phyloP scores from a whole-genome alignment of 2,329 filamentous ascomycete genomes.

The Epichloe sylvatica region DNA sequence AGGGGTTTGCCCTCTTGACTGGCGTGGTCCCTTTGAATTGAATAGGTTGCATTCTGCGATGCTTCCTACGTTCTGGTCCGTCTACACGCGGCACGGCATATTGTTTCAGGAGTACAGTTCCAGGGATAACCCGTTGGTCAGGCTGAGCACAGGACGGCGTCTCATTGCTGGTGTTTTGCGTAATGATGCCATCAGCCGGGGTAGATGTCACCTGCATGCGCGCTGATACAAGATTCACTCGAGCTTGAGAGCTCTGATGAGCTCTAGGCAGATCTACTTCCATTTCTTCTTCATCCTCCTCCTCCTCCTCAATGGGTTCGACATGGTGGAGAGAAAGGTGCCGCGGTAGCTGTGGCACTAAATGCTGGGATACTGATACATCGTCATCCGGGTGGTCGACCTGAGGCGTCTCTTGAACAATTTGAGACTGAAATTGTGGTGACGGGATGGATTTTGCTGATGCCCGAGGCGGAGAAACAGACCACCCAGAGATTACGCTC shows the following conservation, averaged over 20 bases:
- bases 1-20: not conserved
- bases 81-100: not conserved
- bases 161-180: slow-evolving; percentile 9
- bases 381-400: not conserved
- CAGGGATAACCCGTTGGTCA: slow-evolving; percentile 11
- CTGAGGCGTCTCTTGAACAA: slow-evolving; percentile 14
- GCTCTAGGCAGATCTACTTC: slow-evolving; percentile 20
- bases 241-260: slow-evolving; percentile 7
- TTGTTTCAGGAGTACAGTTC: slow-evolving; percentile 6
- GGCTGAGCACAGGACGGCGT: slow-evolving; percentile 22
- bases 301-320: not conserved
- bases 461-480: slow-evolving; percentile 8
- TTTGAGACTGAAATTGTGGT: slow-evolving; percentile 8
- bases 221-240: slow-evolving; percentile 15
- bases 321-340: not conserved
- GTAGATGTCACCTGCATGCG: slow-evolving; percentile 8
- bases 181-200: not conserved
- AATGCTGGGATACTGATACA: not conserved
- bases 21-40: slow-evolving; percentile 8
- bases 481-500: slow-evolving; percentile 9
- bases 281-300: slow-evolving; percentile 20
- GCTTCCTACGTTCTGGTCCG: slow-evolving; percentile 2
- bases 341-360: not conserved
- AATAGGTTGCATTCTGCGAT: slow-evolving; percentile 15
- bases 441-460: not conserved